Evolutionary conservation across 495 filamentous ascomycete species (phyloP), one percentile per base, ranked within the genome.

Genomic region (Poronia punctata): DNA sequence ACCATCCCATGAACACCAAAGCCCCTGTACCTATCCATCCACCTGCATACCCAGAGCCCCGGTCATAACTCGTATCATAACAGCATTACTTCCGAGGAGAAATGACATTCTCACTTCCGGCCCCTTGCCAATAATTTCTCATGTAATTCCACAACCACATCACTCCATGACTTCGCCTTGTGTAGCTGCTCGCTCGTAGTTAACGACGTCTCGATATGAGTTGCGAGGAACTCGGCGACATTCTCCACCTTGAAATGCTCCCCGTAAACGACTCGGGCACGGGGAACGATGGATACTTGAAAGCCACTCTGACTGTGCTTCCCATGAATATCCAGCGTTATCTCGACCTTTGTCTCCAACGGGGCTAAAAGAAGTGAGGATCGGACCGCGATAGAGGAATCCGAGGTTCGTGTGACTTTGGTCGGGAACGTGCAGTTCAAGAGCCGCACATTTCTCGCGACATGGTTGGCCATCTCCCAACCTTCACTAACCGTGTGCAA

Each of bases 191-290:
- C 62, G 17, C 40, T 57, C 18, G 68, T 60, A 7, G 49, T 33
- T 1, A 63, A 54, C 7, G 22, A 35, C 34, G 52, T 50, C 11
- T 73, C 72, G 29, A 79, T 54, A 43, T 62, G 70, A 21, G 56
- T 60, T 18, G 58, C 47, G 29, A 84, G 49, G 44, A 80, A 83
- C 34, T 81, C 77, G 19, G 43, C 60, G 67, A 86, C 78, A 52
- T 80, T 83, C 15, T 61, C 68, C 53, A 68, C 70, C 34, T 77
- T 78, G 46, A 83, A 82, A 39, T 61, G 62, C 53, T 85, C 80
- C 1, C 83, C 83, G 58, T 86, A 86, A 5, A 77, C 68, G 2
- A 84, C 74, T 35, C 55, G 60, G 1, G 70, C 80, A 23, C 56
- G 61, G 1, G 67, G 66, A 17, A 41, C 37, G 5, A 75, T 57